These are phyloP conservation scores for Paraconiothyrium brasiliense DNA, from an alignment of 2,329 filamentous ascomycete species.

Conservation along the genomic window DNA sequence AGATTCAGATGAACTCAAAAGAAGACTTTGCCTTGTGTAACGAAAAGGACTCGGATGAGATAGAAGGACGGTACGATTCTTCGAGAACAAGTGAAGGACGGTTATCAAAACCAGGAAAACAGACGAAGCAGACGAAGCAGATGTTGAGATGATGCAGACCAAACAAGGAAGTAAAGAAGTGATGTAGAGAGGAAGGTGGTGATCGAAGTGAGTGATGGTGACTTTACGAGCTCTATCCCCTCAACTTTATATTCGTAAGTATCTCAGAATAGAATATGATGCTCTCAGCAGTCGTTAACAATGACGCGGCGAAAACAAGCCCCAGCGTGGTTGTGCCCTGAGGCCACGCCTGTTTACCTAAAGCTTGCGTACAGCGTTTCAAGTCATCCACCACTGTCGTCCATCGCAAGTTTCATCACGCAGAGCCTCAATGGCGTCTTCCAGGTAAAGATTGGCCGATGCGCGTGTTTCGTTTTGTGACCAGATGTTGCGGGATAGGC, in stretches of 20 bases:
- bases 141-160: too few relatives aligned
- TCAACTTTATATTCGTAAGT: conserved; percentile 7
- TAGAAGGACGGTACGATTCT: too few relatives aligned
- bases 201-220: conserved; percentile 6
- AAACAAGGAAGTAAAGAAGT: too few relatives aligned
- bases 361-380: conserved; percentile 2
- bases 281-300: background rate
- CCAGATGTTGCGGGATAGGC: background rate
- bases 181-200: too few relatives aligned
- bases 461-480: conserved; percentile 7
- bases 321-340: background rate
- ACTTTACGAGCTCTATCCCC: background rate
- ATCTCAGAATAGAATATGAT: background rate
- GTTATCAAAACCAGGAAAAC: background rate
- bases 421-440: background rate
- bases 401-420: conserved; percentile 5
- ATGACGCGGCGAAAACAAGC: conserved; percentile 12
- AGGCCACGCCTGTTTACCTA: background rate
- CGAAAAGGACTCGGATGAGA: too few relatives aligned
- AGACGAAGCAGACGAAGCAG: too few relatives aligned
- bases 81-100: too few relatives aligned
- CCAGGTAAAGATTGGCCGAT: conserved; percentile 4
- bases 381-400: background rate
- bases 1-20: too few relatives aligned
- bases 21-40: too few relatives aligned